Base-by-base conservation (phyloP, 306 rosid species). In the Begonia loranthoides region DNA sequence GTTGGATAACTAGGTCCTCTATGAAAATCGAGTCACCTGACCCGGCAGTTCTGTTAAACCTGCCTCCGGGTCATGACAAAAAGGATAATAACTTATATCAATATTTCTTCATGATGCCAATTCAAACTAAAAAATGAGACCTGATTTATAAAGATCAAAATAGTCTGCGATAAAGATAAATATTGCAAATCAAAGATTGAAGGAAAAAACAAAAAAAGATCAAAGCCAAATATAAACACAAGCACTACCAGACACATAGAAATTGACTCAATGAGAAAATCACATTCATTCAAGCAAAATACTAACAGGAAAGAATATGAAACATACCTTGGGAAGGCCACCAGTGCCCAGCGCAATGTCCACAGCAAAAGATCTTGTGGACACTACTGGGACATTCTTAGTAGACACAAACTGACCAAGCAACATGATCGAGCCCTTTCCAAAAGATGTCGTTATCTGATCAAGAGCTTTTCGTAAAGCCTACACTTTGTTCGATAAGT, bases 351-450 rank as follows among this genome's bases (percentile, higher is more conserved):
- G 78, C 5, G 95, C 55, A 6, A 50, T 0, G 68, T 89, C 97
- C 67, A 89, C 81, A 55, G 81, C 70, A 68, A 85, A 78, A 39
- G 94, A 89, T 64, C 97, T 90, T 3, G 87, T 73, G 56, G 97
- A 80, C 12, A 85, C 70, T 51, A 85, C 97, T 8, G 95, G 89
- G 58, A 79, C 83, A 28, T 68, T 39, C 60, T 53, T 79, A n/a
- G 68, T 64, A 40, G 67, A 33, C 34, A 9, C 62, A 9, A 87
- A 54, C 9, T 48, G 80, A 56, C 95, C 97, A 68, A 89, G 90
- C 97, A 95, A 85, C 97, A 82, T 85, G 57, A 85, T 89, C 48
- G 95, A 73, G 51, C 87, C 97, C 63, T 85, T 89, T 59, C 97
- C 97, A 71, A 81, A 80, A 22, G 93, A 36, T 15, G 93, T 66